These are phyloP conservation scores for Rhododendron ovatum DNA, from an alignment of 148 eudicot genomes.

Conservation along the genomic window DNA sequence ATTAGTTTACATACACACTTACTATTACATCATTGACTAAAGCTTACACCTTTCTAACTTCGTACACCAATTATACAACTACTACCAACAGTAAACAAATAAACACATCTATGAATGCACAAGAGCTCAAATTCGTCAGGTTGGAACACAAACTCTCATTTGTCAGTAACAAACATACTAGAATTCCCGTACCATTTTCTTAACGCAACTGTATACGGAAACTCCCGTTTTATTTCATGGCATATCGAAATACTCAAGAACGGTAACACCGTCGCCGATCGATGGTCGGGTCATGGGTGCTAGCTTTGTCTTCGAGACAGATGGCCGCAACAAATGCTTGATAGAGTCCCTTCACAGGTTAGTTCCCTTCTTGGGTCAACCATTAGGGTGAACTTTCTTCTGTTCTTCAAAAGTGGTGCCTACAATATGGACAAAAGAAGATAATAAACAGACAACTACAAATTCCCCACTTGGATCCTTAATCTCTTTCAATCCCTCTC, in stretches of 20 bases:
- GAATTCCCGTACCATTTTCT: neutral
- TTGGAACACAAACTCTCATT: neutral
- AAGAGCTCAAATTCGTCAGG: neutral
- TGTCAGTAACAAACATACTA: too few species aligned
- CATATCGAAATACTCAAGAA: conserved; percentile 50
- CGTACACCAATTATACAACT: too few species aligned
- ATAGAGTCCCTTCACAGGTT: conserved; percentile 47
- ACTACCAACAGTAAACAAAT: too few species aligned
- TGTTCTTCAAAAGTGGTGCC: conserved; percentile 69
- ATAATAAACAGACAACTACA: neutral
- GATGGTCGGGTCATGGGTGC: conserved; percentile 41
- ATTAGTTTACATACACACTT: too few species aligned
- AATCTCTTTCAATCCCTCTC: neutral
- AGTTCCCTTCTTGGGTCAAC: conserved; percentile 62
- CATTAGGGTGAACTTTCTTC: conserved; percentile 33
- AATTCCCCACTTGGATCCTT: neutral
- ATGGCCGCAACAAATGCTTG: conserved; percentile 79
- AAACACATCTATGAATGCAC: neutral
- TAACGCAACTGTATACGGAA: conserved; percentile 5
- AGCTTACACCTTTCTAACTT: too few species aligned
- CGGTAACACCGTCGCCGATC: conserved; percentile 64
- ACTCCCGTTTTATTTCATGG: conserved; percentile 16
- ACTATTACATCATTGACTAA: too few species aligned
- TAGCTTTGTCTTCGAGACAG: conserved; percentile 76
- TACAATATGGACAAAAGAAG: conserved; percentile 13